Evolutionary conservation across 139 green algal species (phyloP), one percentile per base, ranked within the genome.

Genomic region (Mychonastes homosphaera): DNA sequence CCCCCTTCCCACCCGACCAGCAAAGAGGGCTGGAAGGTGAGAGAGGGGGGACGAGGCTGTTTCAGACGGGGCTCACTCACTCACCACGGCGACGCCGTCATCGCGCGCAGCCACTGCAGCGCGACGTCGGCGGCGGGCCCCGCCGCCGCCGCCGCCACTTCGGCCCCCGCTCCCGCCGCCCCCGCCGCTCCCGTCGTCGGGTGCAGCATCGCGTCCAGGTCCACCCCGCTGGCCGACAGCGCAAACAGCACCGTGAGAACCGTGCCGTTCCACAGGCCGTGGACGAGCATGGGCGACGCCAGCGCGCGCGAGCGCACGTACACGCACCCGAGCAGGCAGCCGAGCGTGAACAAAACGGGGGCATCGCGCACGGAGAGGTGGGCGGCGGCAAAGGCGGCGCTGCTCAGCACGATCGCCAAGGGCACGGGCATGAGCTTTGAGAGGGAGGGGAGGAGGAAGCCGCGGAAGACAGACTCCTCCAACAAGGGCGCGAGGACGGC

Each of bases 381-480:
- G 6, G 79, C 80, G 10, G 73, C 34, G 6, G 79, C 87, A 73
- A 95, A 95, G 2, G 68, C 61, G 1, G 79, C 23, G 5, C 73
- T 67, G 39, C 72, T 86, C 13, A 81, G 23, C 1, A 81, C 30
- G 16, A 94, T 74, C 2, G 87, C 85, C 1, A 59, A 62, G 59
- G 58, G 75, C 3, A 73, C 77, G 33, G 84, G 80, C 77, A 89
- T 79, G 32, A 65, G 78, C 48, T 82, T 80, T 19, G 81, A 84
- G 10, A 95, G 70, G 1, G 79, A 84, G 29, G 85, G 81, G 7
- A 95, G 73, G 49, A 95, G 76, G 70, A 95, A 95, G 41, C 87
- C 87, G 6, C 87, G 70, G 75, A 95, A 95, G 13, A 95, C 79
- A 13, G 79, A 70, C 57, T 94, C 87, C 65, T 95, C 87, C 55